Conservation (phyloP, 2,329 filamentous ascomycete species). For the Paradendryphiella salina region DNA sequence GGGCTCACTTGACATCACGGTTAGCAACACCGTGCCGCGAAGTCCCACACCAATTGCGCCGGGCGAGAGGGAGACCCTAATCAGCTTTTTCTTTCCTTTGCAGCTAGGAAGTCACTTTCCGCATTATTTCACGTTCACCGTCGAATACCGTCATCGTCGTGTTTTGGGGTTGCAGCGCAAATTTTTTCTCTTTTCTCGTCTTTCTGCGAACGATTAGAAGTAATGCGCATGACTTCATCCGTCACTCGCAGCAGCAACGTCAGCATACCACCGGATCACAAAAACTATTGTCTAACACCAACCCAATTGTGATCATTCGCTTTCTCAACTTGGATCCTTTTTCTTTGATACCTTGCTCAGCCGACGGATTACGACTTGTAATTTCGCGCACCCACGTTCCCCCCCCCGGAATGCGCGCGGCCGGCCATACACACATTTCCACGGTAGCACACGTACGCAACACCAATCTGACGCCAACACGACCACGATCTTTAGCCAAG, state of each 20-base stretch:
- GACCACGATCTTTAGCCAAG: slow-evolving; percentile 3
- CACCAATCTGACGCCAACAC: slow-evolving; percentile 1
- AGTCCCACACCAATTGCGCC: slow-evolving; percentile 9
- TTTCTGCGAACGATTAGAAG: slow-evolving; percentile 14
- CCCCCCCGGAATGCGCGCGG: not conserved
- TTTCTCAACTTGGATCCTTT: not conserved
- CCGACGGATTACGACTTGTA: not conserved
- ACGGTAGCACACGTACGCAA: slow-evolving; percentile 14
- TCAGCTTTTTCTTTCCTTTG: not conserved
- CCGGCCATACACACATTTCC: not conserved
- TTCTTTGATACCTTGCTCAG: not conserved
- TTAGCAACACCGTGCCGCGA: no score
- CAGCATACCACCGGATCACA: slow-evolving; percentile 10
- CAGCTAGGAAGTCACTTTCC: slow-evolving; percentile 3
- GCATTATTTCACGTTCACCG: slow-evolving; percentile 9
- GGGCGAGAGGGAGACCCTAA: not conserved
- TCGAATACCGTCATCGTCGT: slow-evolving; percentile 2
- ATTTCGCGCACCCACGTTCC: slow-evolving; percentile 13
- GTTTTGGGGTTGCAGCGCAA: slow-evolving; percentile 1
- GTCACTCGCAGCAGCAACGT: slow-evolving; percentile 2
- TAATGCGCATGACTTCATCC: slow-evolving; percentile 15
- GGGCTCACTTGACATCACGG: slow-evolving; percentile 8
- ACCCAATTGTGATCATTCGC: slow-evolving; percentile 11
- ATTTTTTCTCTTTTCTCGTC: not conserved
- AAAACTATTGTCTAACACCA: slow-evolving; percentile 1